These are phyloP conservation scores for Sporisorium exsertum DNA, from an alignment of 1,284 basidiomycete genomes.

Conservation along the genomic window DNA sequence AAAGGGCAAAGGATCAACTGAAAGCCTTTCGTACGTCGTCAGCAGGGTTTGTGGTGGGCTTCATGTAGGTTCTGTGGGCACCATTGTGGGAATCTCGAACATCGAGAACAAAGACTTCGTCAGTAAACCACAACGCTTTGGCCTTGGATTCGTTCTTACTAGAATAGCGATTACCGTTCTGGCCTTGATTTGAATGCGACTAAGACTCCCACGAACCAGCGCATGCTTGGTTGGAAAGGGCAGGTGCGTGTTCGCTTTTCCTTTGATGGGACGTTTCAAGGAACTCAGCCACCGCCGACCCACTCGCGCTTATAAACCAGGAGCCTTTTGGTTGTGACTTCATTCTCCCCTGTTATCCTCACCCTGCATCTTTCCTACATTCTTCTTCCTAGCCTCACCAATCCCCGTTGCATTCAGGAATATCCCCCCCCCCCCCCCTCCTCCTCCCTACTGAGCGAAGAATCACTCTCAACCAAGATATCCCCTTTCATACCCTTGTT, in stretches of 20 bases:
- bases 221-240: too few relatives aligned
- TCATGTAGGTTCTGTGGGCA: neutral
- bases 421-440: neutral
- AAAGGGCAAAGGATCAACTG: neutral
- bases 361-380: neutral
- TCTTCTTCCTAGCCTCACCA: neutral
- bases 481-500: neutral
- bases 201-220: too few relatives aligned
- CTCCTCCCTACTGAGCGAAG: neutral
- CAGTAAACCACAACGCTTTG: neutral
- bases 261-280: too few relatives aligned
- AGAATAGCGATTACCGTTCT: too few relatives aligned
- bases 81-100: neutral
- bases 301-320: neutral
- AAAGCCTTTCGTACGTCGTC: neutral
- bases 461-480: neutral
- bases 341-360: neutral
- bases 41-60: neutral
- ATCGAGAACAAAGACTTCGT: neutral
- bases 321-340: neutral
- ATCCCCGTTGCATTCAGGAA: neutral
- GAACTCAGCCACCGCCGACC: too few relatives aligned
- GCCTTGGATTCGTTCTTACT: neutral
- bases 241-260: too few relatives aligned
- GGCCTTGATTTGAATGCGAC: too few relatives aligned